A percentile compares a stretch with the other conserved stretches of the same genome.
These are phyloP conservation scores for Castanea crenata DNA, from an alignment of 306 rosid genomes.

Conservation along the genomic window DNA sequence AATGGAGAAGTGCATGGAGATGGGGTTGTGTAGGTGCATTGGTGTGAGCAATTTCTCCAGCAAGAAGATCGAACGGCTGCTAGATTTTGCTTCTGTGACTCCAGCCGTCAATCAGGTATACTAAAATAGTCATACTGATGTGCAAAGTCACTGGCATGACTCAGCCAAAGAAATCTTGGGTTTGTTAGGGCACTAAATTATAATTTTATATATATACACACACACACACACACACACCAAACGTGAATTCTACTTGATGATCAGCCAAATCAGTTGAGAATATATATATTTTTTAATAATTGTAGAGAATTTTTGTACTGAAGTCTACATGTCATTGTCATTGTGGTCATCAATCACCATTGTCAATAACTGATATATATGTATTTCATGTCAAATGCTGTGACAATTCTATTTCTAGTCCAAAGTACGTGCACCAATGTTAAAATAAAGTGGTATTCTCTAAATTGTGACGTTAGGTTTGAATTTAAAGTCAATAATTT, in stretches of 20 bases:
- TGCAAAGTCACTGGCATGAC: no score
- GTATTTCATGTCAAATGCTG: not conserved
- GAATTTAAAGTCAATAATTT: not conserved
- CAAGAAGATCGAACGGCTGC: conserved; percentile 52
- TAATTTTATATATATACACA: no score
- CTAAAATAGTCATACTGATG: not conserved
- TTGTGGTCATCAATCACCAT: not conserved
- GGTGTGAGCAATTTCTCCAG: conserved; percentile 93
- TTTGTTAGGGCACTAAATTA: no score
- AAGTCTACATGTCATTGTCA: not conserved
- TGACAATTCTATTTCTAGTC: not conserved
- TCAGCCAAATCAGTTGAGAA: no score
- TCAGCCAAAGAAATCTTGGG: no score
- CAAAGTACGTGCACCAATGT: not conserved
- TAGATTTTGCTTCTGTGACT: conserved; percentile 59
- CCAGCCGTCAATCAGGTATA: conserved; percentile 83
- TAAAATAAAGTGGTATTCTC: not conserved
- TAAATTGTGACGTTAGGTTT: not conserved
- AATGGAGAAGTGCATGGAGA: conserved; percentile 77
- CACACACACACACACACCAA: no score
- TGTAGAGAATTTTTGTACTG: not conserved
- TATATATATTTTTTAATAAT: no score
- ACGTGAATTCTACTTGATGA: no score
- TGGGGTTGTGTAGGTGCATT: conserved; percentile 76
- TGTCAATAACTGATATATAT: not conserved